These are phyloP conservation scores for Aspergillus sp. DNA, from an alignment of 2,329 filamentous ascomycete genomes.

Conservation along the genomic window DNA sequence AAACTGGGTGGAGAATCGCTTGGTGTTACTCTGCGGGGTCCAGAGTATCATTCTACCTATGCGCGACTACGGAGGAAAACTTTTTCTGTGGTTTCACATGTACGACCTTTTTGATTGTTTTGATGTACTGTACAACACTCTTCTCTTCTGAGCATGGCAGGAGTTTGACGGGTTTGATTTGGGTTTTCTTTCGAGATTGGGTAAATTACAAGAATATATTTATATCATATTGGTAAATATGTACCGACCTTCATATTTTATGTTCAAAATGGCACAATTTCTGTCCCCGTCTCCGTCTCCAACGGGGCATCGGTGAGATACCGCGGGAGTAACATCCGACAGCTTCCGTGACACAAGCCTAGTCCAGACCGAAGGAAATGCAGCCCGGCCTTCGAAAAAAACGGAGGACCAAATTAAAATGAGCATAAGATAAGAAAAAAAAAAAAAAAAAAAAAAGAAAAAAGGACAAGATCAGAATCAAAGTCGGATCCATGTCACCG, in stretches of 20 bases:
- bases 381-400: neutral
- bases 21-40: slow-evolving; percentile 3
- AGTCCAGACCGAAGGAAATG: neutral
- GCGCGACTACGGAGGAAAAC: neutral
- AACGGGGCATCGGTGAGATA: neutral
- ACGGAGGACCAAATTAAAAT: neutral
- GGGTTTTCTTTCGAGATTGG: slow-evolving; percentile 6
- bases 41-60: slow-evolving; percentile 8
- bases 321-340: neutral
- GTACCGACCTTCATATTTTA: neutral
- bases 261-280: neutral
- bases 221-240: neutral
- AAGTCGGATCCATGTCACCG: neutral
- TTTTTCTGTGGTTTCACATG: slow-evolving; percentile 16
- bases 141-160: slow-evolving; percentile 30
- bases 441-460: neutral
- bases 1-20: neutral
- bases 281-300: neutral
- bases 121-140: slow-evolving; percentile 36
- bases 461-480: neutral
- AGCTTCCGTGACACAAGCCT: neutral
- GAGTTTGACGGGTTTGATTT: slow-evolving; percentile 21
- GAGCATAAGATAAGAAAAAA: neutral
- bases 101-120: slow-evolving; percentile 13
- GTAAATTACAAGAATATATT: slow-evolving; percentile 10